phyloP scores from a whole-genome alignment of 805 yeast species.

The Nakazawaea pomicola region DNA sequence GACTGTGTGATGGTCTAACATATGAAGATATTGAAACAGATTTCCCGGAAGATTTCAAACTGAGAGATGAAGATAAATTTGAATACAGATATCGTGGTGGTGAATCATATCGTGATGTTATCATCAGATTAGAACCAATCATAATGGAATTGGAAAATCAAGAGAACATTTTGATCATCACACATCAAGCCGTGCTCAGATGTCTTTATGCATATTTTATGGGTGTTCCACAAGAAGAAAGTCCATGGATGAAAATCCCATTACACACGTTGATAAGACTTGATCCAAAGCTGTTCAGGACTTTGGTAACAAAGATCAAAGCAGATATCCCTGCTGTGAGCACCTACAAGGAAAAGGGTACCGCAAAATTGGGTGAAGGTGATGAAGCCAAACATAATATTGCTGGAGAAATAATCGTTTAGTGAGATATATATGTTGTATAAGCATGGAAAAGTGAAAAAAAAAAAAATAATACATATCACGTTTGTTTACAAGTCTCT shows the following conservation, averaged over 20 bases:
- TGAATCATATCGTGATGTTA: conserved; percentile 94
- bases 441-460: background rate
- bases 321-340: conserved; percentile 98
- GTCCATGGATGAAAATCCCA: conserved; percentile 99
- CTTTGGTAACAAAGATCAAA: conserved; percentile 82
- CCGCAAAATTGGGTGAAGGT: conserved; percentile 57
- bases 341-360: conserved; percentile 94
- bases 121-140: conserved; percentile 90
- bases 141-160: conserved; percentile 98
- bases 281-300: conserved; percentile 93
- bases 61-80: conserved; percentile 92
- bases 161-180: conserved; percentile 90
- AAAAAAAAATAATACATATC: background rate
- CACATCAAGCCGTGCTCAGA: conserved; percentile 96
- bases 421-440: no score
- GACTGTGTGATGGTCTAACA: conserved; percentile 95
- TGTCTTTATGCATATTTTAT: conserved; percentile 96
- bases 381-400: conserved; percentile 31
- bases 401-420: conserved; percentile 46
- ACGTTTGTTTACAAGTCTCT: conserved; percentile 47
- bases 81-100: conserved; percentile 97
- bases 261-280: conserved; percentile 89
- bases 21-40: conserved; percentile 83
- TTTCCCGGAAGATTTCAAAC: conserved; percentile 92
- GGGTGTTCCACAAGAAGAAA: conserved; percentile 96